These are phyloP conservation scores for Colletotrichum scovillei DNA, from an alignment of 2,329 filamentous ascomycete species.

Conservation along the genomic window DNA sequence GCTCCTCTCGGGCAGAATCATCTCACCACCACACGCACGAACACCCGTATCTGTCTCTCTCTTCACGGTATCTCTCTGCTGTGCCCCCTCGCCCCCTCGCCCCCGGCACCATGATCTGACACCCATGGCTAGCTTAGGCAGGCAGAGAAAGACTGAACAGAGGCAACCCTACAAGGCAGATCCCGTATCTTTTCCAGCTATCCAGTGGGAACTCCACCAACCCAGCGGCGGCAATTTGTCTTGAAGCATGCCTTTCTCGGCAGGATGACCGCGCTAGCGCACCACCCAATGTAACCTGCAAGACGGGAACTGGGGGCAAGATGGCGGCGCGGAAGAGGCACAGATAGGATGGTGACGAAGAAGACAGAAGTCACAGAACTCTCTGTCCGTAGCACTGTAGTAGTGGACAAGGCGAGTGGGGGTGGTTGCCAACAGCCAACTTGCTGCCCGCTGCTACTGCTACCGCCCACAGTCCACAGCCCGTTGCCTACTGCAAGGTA, in stretches of 20 bases:
- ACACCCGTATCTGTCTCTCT: neutral
- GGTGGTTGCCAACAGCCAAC: neutral
- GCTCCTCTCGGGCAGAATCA: neutral
- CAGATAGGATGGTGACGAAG: neutral
- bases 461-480: neutral
- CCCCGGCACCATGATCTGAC: neutral
- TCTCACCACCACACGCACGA: neutral
- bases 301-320: constrained; percentile 24
- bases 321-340: neutral
- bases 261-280: constrained; percentile 28
- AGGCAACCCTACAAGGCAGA: neutral
- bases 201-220: neutral
- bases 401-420: neutral
- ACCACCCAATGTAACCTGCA: constrained; percentile 29
- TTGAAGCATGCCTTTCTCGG: constrained; percentile 20
- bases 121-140: neutral
- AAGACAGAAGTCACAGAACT: too few species aligned
- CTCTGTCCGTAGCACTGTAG: too few species aligned
- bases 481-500: constrained; percentile 5
- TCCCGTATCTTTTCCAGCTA: neutral
- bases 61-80: neutral
- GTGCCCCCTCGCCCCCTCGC: neutral
- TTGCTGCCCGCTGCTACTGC: neutral
- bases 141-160: neutral
- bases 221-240: constrained; percentile 1